Evolutionary conservation across 306 rosid genomes (phyloP).

Genomic region (Castanospermum australe): DNA sequence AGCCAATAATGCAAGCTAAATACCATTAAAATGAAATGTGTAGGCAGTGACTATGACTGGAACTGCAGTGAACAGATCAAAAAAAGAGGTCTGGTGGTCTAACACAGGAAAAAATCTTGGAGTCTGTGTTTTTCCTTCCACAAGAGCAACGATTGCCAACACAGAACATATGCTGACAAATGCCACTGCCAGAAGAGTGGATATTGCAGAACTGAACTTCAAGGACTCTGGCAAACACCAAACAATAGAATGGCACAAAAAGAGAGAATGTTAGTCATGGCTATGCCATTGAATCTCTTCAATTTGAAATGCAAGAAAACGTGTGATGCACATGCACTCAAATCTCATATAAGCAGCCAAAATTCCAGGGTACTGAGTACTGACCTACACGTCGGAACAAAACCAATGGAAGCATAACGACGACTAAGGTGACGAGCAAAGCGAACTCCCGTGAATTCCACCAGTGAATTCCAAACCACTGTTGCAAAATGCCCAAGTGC

Average conservation of each 20-base stretch:
- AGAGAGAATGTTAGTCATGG: background rate
- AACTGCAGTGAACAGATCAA: constrained; percentile 86
- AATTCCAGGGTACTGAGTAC: constrained; percentile 31
- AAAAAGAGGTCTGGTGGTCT: constrained; percentile 62
- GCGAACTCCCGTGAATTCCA: constrained; percentile 84
- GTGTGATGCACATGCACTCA: background rate
- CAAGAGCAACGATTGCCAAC: constrained; percentile 62
- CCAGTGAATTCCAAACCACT: constrained; percentile 89
- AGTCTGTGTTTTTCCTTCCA: constrained; percentile 58
- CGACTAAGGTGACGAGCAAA: constrained; percentile 43
- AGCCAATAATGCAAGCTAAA: background rate
- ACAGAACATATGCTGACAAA: constrained; percentile 75
- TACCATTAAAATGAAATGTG: constrained; percentile 95
- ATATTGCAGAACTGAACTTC: constrained; percentile 73
- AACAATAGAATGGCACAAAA: background rate
- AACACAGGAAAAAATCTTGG: constrained; percentile 74
- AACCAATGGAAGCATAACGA: constrained; percentile 74
- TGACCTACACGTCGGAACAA: constrained; percentile 72
- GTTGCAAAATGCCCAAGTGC: constrained; percentile 85
- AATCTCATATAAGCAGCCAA: background rate
- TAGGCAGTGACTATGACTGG: constrained; percentile 95
- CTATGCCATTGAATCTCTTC: background rate
- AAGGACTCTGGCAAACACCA: constrained; percentile 54
- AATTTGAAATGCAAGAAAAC: background rate
- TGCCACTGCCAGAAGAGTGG: constrained; percentile 81